Percentiles rank a stretch among this genome's conserved stretches.
These are phyloP conservation scores for Boechera stricta DNA, from an alignment of 345 rosid species.

Conservation along the genomic window DNA sequence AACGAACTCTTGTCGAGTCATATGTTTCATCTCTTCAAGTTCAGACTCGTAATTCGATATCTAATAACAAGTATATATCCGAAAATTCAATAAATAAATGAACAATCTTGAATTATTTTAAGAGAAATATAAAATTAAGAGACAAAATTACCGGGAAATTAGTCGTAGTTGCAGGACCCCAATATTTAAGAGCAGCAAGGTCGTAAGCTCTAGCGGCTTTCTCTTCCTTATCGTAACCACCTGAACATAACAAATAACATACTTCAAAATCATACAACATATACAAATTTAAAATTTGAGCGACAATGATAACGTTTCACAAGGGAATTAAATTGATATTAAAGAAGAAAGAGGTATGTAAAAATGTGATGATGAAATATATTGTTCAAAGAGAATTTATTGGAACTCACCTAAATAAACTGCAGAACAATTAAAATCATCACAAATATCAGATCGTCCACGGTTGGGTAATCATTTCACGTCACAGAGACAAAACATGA, in stretches of 20 bases:
- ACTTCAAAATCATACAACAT: neutral
- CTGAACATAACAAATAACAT: slow-evolving; percentile 43
- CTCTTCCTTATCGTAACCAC: slow-evolving; percentile 97
- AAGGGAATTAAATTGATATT: slow-evolving; percentile 1
- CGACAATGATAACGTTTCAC: slow-evolving; percentile 13
- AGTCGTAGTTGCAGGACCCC: slow-evolving; percentile 94
- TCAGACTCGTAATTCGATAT: slow-evolving; percentile 80
- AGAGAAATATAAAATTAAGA: neutral
- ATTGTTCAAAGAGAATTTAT: slow-evolving; percentile 17
- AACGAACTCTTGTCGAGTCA: slow-evolving; percentile 94
- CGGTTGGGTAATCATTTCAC: slow-evolving; percentile 59
- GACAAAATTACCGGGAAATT: slow-evolving; percentile 67
- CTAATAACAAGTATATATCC: slow-evolving; percentile 40
- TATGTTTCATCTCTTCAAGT: slow-evolving; percentile 86
- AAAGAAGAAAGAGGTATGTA: neutral
- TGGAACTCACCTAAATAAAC: slow-evolving; percentile 82
- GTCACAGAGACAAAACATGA: slow-evolving; percentile 53
- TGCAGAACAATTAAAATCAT: slow-evolving; percentile 52
- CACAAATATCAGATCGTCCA: slow-evolving; percentile 49
- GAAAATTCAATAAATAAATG: neutral
- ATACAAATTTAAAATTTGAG: neutral
- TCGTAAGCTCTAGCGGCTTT: slow-evolving; percentile 96
- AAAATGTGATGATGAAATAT: slow-evolving; percentile 7
- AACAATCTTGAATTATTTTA: neutral
- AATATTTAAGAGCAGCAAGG: slow-evolving; percentile 96